Evolutionary conservation across 345 rosid genomes (phyloP).

Genomic region (Gossypium herbaceum): DNA sequence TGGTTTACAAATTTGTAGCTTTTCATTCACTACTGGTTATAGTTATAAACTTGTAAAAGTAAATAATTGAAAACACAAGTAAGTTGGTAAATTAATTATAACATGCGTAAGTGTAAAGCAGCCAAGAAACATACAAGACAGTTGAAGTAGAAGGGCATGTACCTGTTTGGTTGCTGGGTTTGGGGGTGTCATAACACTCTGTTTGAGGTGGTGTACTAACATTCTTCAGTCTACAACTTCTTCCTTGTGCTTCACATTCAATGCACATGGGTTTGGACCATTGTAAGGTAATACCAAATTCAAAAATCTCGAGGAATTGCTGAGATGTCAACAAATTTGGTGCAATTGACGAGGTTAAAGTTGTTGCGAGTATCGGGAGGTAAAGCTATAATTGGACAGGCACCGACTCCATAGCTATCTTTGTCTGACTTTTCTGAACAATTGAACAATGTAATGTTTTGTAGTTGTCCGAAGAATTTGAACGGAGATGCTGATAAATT

Average conservation of each 20-base stretch:
- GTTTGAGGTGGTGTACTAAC: neutral
- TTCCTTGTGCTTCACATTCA: neutral
- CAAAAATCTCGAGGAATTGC: neutral
- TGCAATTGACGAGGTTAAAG: neutral
- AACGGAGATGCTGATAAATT: constrained; percentile 4
- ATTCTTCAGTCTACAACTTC: neutral
- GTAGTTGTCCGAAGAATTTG: neutral
- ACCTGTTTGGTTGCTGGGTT: neutral
- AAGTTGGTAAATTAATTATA: neutral
- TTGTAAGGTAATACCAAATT: neutral
- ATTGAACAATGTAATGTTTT: neutral
- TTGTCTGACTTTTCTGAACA: neutral
- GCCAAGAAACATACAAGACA: neutral
- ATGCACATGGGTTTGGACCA: neutral
- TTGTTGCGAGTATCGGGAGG: neutral
- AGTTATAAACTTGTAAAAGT: neutral
- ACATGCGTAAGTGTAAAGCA: neutral
- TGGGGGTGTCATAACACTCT: constrained; percentile 5
- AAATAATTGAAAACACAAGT: neutral
- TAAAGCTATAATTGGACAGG: neutral
- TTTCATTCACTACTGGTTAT: neutral
- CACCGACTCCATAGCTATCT: neutral
- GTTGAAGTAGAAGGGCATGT: neutral
- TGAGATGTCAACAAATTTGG: neutral
- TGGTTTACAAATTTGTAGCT: no score